Evolutionary conservation across 75 land plant genomes (phyloP).

Genomic region (Picea glauca): DNA sequence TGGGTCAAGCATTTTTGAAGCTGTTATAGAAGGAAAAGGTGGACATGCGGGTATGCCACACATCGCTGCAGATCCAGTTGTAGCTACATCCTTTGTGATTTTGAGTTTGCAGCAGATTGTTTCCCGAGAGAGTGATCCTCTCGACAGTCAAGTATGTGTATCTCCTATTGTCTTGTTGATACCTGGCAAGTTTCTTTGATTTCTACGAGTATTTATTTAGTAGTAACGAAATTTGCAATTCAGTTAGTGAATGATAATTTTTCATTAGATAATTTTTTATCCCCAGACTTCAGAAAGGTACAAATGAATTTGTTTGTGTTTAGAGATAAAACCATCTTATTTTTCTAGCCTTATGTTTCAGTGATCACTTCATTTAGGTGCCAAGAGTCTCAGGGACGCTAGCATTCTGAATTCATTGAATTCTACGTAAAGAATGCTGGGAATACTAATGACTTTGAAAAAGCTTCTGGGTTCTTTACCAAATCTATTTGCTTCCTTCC

Average conservation of each 20-base stretch:
- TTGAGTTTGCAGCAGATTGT: slow-evolving; percentile 71
- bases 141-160: slow-evolving; percentile 57
- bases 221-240: too few species aligned
- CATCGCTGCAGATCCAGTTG: slow-evolving; percentile 48
- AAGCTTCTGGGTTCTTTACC: too few species aligned
- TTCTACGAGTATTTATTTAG: too few species aligned
- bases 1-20: slow-evolving; percentile 52
- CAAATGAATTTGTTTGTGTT: not conserved
- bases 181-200: not conserved
- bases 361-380: too few species aligned
- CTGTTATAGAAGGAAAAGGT: slow-evolving; percentile 58
- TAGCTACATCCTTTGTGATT: slow-evolving; percentile 71
- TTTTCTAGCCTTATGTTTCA: too few species aligned
- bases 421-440: too few species aligned
- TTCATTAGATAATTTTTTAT: not conserved
- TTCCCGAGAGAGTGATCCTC: slow-evolving; percentile 74
- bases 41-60: slow-evolving; percentile 84
- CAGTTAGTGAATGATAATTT: not conserved
- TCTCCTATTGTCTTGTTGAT: not conserved
- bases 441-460: too few species aligned
- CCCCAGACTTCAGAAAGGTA: not conserved
- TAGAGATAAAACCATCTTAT: too few species aligned
- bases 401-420: too few species aligned
- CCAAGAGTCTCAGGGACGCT: too few species aligned
- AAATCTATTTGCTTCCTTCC: too few species aligned